Evolutionary conservation across 306 rosid species (phyloP), one percentile per base, ranked within the genome.

Genomic region (Glycine soja): DNA sequence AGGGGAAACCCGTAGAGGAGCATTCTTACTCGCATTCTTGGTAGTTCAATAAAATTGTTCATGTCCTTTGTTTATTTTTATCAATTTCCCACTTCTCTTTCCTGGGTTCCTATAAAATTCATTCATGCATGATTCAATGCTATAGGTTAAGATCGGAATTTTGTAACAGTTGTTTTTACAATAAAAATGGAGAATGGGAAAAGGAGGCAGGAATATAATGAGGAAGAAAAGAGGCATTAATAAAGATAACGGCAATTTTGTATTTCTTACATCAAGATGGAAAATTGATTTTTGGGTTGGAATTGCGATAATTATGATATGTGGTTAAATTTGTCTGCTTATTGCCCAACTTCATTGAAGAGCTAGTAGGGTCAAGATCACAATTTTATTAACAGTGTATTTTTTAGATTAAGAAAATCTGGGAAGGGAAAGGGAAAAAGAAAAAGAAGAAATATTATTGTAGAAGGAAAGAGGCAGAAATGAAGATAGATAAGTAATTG

Each of bases 241-340:
- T 8, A 36, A 16, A 18, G 63, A 51, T 51, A 51, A 0, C 0
- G 5, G 0, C 2, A 12, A 18, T 36, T 59, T 71, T 6, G 48
- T 50, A 36, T 65, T 63, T 40, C 40, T 72, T 40, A 10, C 18
- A 6, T 32, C 2, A 32, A 46, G 71, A 8, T 66, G 63, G 18
- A 74, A 46, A 73, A 7, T 45, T 74, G 30, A 66, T 81, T 24
- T 24, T 66, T 54, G 51, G 38, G 53, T 45, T 73, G 52, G 70
- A 73, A 54, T 30, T 65, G 34, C 38, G 15, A n/a, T 42, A 66
- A 16, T 2, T 59, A 24, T 24, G 30, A 24, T 1, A 24, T 24
- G 30, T 24, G 57, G 34, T 80, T 40, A 34, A 72, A 7, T 38
- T 13, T 47, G 15, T 16, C 0, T 53, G 19, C 18, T 53, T 19